These are phyloP conservation scores for Gastrolobium villosum DNA, from an alignment of 306 rosid species.

Conservation along the genomic window DNA sequence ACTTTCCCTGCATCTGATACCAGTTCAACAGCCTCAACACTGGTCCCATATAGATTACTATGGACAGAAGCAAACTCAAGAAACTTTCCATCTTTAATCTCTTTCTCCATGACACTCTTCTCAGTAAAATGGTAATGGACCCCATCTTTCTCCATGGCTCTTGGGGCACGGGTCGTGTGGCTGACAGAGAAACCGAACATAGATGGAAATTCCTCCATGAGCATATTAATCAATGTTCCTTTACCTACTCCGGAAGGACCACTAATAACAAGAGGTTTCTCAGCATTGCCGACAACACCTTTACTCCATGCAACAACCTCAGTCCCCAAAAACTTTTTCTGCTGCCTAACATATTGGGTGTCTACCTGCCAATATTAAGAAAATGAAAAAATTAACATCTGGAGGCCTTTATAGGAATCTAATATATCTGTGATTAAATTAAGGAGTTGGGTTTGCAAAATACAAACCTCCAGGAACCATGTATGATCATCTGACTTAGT, in stretches of 20 bases:
- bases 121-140: constrained; percentile 88
- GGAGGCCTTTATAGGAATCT: neutral
- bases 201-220: constrained; percentile 84
- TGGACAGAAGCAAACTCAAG: constrained; percentile 93
- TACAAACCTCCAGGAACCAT: constrained; percentile 92
- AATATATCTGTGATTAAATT: neutral
- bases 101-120: constrained; percentile 80
- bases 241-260: constrained; percentile 99
- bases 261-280: constrained; percentile 80
- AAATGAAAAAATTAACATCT: constrained; percentile 34
- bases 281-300: constrained; percentile 75
- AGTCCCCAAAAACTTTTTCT: constrained; percentile 60
- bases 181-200: constrained; percentile 97
- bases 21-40: constrained; percentile 89
- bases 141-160: constrained; percentile 82
- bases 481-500: constrained; percentile 66
- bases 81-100: constrained; percentile 79
- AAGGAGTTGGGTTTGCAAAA: constrained; percentile 18
- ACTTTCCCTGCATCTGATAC: constrained; percentile 82
- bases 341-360: constrained; percentile 81
- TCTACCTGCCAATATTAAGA: constrained; percentile 66
- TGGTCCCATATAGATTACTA: constrained; percentile 90
- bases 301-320: constrained; percentile 97
- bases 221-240: constrained; percentile 89
- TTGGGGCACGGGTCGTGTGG: constrained; percentile 91